Base-by-base conservation (phyloP, 1,284 basidiomycete species). In the Schizophyllum amplum region DNA sequence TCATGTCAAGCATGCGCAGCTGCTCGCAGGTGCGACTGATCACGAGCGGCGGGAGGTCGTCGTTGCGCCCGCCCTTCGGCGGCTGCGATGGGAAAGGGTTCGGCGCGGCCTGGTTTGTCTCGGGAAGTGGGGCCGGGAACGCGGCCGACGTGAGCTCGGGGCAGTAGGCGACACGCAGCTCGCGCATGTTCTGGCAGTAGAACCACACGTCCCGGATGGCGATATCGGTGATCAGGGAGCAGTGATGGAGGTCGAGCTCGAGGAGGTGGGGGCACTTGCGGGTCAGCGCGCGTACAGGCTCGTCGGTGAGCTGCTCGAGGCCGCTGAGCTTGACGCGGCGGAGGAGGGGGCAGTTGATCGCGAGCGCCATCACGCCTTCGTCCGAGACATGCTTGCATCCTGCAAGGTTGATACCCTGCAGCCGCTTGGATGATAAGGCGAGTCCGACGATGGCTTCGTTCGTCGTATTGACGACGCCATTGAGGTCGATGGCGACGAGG, bases 351-450 rank as follows among this genome's bases (percentile, higher is more conserved):
- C 91, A 94, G 55, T 83, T 77, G 46, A 72, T 67, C 0, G 94
- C 95, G 23, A 99, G 78, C 1, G 87, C 84, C 54, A 85, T 70
- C 26, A 99, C 74, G 4, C 91, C 92, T 23, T 77, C 71, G 65
- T 96, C 90, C 9, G 92, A 88, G 47, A 99, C 81, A 58, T 80
- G 78, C 63, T 81, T 86, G 75, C 97, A 99, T 5, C 87, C 88
- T 23, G 84, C 84, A 49, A 99, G 75, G 69, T 98, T 99, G 69
- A 98, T 86, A 46, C 96, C 97, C 68, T 98, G 97, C 15, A 98
- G 72, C 58, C 86, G 84, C 60, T 76, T 82, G 54, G 92, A 91
- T 26, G 82, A 79, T 55, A 73, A 68, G 17, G 92, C 92, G 23
- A 96, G 79, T 25, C 82, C 81, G 47, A 82, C 72, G 58, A 95